Evolutionary conservation across 2,329 filamentous ascomycete genomes (phyloP), one percentile per base, ranked within the genome.

Genomic region (Colletotrichum sp.): DNA sequence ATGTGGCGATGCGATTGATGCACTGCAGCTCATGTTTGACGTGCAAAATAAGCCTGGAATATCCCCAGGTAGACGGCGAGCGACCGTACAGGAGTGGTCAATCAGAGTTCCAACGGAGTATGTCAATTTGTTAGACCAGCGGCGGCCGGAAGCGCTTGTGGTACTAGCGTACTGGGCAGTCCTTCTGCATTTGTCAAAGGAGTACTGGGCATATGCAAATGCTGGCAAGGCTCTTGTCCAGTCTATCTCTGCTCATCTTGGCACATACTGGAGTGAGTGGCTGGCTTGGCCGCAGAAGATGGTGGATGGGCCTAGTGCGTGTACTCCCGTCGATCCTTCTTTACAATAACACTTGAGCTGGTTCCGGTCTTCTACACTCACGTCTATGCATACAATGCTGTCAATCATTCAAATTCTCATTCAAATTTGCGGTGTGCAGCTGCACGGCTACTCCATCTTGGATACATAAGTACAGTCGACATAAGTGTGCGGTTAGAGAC

Each of bases 81-180:
- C 81, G 13, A 65, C 70, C 3, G 69, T 76, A 1, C 70, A 74
- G 15, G 74, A 76, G 18, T 88, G 85, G 85, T 81, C 82, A 2
- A 81, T 84, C 22, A 79, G 85, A 66, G 77, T 86, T 16, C 78
- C 80, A 5, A 78, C 77, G 16, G 80, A 82, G 12, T 87, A 85
- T 61, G 82, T 85, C 6, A 77, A 71, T 9, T 78, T 87, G 66
- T 77, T 89, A 9, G 79, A 82, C 16, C 74, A 79, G 39, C 80
- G 82, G 48, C 77, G 80, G 5, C 84, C 85, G 0, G 87, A 88
- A 77, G 87, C 86, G 2, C 70, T 86, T 28, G 80, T 81, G 2
- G 78, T 85, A 4, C 76, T 89, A 10, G 84, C 83, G 6, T 86
- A 87, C 76, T 88, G 87, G 78, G 86, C 85, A 4, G 81, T 86